phyloP scores from a whole-genome alignment of 345 rosid genomes.

The Gossypium mustelinum region DNA sequence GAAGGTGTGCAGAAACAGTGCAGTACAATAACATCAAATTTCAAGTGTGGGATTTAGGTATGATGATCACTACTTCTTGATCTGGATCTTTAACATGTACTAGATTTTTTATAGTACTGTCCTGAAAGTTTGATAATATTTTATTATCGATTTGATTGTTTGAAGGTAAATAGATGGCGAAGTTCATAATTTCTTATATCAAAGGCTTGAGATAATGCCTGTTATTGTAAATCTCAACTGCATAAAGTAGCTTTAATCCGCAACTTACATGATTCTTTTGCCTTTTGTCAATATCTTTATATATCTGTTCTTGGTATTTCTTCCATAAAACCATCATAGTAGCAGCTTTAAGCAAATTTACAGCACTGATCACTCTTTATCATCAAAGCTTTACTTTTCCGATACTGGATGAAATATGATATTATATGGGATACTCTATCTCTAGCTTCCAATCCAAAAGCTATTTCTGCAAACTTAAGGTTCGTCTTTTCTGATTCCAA shows the following conservation, averaged over 20 bases:
- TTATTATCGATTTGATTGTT: background rate
- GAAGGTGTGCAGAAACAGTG: no score
- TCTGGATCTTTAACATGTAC: slow-evolving; percentile 4
- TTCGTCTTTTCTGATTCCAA: no score
- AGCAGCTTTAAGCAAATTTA: background rate
- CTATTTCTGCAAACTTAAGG: background rate
- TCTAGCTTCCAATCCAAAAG: no score
- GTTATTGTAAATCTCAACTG: background rate
- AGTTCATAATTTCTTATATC: background rate
- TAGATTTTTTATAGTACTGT: background rate
- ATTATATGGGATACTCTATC: no score
- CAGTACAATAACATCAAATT: slow-evolving; percentile 73
- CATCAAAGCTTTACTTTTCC: background rate
- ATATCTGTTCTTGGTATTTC: background rate
- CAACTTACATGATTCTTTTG: background rate
- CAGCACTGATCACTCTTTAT: background rate
- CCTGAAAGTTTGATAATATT: background rate
- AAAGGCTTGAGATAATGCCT: background rate
- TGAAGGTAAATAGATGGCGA: background rate
- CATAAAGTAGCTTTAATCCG: background rate
- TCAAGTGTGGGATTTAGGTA: slow-evolving; percentile 90
- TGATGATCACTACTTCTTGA: slow-evolving; percentile 15
- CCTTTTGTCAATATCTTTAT: background rate
- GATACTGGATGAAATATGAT: background rate
- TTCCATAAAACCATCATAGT: background rate